Conservation (phyloP, 2,329 filamentous ascomycete genomes). For the Celoporthe dispersa region DNA sequence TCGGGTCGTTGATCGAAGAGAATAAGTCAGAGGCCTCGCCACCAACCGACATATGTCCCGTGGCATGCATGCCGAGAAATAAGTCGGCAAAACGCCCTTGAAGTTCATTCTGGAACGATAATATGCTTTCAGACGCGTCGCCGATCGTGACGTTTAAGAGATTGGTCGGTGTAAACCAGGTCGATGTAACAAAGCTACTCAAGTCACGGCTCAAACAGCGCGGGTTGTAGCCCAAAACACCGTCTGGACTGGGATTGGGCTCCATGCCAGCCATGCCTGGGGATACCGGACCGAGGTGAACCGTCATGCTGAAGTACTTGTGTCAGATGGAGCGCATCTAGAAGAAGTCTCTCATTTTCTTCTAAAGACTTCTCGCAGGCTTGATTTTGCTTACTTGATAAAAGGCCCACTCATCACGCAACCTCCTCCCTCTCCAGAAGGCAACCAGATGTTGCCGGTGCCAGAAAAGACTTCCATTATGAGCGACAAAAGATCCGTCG, state of each 20-base stretch:
- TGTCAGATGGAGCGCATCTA: no score
- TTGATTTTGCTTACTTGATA: slow-evolving; percentile 3
- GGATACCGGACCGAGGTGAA: slow-evolving; percentile 8
- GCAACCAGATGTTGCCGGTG: slow-evolving; percentile 9
- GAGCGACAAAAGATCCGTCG: neutral
- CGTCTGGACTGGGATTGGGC: slow-evolving; percentile 4
- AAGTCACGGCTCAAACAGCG: slow-evolving; percentile 35
- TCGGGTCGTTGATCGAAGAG: slow-evolving; percentile 36
- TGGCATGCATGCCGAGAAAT: slow-evolving; percentile 32
- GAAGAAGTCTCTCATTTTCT: no score
- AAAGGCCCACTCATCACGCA: slow-evolving; percentile 21
- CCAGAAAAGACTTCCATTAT: slow-evolving; percentile 10
- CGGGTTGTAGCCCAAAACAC: slow-evolving; percentile 33
- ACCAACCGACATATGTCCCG: slow-evolving; percentile 21
- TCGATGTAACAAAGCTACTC: slow-evolving; percentile 28
- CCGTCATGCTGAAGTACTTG: slow-evolving; percentile 13
- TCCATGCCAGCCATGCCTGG: neutral
- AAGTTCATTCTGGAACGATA: slow-evolving; percentile 38
- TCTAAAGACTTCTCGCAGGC: no score
- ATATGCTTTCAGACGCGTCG: slow-evolving; percentile 28
- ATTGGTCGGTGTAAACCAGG: slow-evolving; percentile 33
- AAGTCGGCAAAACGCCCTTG: slow-evolving; percentile 38
- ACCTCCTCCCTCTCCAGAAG: slow-evolving; percentile 19
- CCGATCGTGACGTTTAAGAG: slow-evolving; percentile 35
- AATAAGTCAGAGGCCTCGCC: slow-evolving; percentile 18